Evolutionary conservation across 495 filamentous ascomycete species (phyloP), one percentile per base, ranked within the genome.

Genomic region (Choiromyces venosus): DNA sequence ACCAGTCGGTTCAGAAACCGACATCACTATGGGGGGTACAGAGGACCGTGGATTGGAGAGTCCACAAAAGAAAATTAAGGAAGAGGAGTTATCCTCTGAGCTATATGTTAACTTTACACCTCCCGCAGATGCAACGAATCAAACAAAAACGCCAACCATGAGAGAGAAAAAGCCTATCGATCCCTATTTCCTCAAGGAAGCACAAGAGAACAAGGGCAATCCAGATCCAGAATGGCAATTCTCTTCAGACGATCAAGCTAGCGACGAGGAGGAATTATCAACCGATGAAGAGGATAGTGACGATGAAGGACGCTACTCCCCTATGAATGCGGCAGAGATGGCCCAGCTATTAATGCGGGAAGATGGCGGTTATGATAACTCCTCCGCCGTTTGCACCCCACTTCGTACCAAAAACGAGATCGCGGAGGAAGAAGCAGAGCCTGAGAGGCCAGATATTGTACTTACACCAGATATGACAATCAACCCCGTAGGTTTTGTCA

Each of bases 321-420:
- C 92, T 37, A 85, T 96, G 25, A 89, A 88, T 67, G 86, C 91
- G 18, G 91, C 91, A 81, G 92, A 95, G 80, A 89, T 92, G 76
- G 91, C 91, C 1, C 87, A 89, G 14, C 87, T 94, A 42, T 84
- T 97, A 37, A 94, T 97, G 93, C 85, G 87, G 73, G 89, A 87
- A 67, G 91, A 84, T 35, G 85, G 88, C 64, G 86, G 88, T 65
- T 91, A 93, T 66, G 93, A 94, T 65, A 91, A 91, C 70, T 89
- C 86, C 21, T 84, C 81, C 10, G 76, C 76, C 37, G 66, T 18
- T 52, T 68, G 2, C 44, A 74, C 84, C 4, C 84, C 85, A 19
- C 82, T 93, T 61, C 86, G 89, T 75, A 92, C 92, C 2, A 86
- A 91, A 75, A 91, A 96, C 78, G 92, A 97, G 80, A 72, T 90